Evolutionary conservation across 169 alveolate species (phyloP), one percentile per base, ranked within the genome.

Genomic region (Babesia ovata): DNA sequence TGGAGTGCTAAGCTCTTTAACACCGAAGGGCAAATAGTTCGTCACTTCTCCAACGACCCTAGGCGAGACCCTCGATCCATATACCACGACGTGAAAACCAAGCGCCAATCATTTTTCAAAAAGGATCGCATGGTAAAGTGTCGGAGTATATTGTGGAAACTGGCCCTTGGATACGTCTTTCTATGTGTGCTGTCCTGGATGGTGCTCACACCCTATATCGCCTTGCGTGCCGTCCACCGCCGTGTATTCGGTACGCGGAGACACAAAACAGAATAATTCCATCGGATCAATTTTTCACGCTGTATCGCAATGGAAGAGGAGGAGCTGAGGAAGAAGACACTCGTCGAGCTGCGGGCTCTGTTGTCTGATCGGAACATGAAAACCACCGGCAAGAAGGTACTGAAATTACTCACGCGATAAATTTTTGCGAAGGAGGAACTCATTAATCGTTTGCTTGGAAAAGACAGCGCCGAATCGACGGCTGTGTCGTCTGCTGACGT

Each of bases 381-480:
- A 49, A 81, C 88, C 54, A 61, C 69, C n/a, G 88, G 88, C 42
- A 81, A 70, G 42, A 71, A 75, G 77, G 88, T 81, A 61, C 19
- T 21, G 17, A 33, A 16, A 13, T 17, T 44, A 0, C n/a, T 24
- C 12, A 21, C 33, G 16, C n/a, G 4, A 14, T 10, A 39, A 22
- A n/a, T 36, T 39, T 6, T 61, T 14, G 13, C 33, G 4, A 22
- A 67, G 76, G 65, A 67, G 14, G 76, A 67, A 10, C 39, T 67
- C n/a, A 21, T 67, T 10, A 13, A 52, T 13, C 76, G 76, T 36
- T 49, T 67, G 48, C 59, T 65, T 8, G 29, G 61, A 11, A 11
- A 36, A 1, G 29, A 28, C 14, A 53, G 42, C n/a, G 54, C 4
- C n/a, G 22, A 21, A n/a, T 50, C 22, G 0, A 28, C 53, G 4